Base-by-base conservation (phyloP, 495 filamentous ascomycete species). In the Neurospora sp. region DNA sequence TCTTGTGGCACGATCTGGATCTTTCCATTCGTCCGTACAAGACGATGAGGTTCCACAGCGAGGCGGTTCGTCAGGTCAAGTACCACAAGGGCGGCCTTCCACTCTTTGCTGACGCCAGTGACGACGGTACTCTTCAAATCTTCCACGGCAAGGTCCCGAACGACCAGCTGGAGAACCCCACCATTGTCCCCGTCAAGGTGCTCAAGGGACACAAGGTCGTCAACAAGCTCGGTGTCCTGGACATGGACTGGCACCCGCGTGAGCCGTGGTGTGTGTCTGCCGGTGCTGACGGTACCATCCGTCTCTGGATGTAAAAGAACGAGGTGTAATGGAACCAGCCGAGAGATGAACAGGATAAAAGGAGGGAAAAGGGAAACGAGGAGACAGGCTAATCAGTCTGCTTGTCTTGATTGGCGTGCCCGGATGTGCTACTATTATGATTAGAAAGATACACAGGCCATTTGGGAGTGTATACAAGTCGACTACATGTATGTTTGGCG, bases 1-100 rank as follows among this genome's bases (percentile, higher is more conserved):
- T 99, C 4, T 86, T 99, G 70, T 99, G 96, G 96, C 96, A 98
- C 79, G 96, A 99, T 83, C 87, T 99, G 37, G 96, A 98, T 73
- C 89, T 98, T 35, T 96, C 93, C 1, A 88, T 88, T 70, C 88
- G 91, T 70, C 96, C 96, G 1, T 98, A 97, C 84, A 97, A 97
- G 85, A 97, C 94, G 7, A 89, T 99, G 79, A 88, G 96, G 22
- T 98, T 97, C 83, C 96, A 99, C 82, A 82, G 87, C 76, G 92
- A 96, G 82, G 96, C 96, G 68, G 94, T 99, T 74, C 89, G 96
- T 20, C 87, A 89, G 10, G 96, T 98, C 22, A 88, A 87, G 76
- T 98, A 92, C 82, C 96, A 99, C 81, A 89, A 88, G 70, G 90
- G 92, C 72, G 90, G 90, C 0, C 87, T 95, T 73, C 96, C 96